phyloP scores from a whole-genome alignment of 1,139 yeast genomes.

The Sugiyamaella novakii region DNA sequence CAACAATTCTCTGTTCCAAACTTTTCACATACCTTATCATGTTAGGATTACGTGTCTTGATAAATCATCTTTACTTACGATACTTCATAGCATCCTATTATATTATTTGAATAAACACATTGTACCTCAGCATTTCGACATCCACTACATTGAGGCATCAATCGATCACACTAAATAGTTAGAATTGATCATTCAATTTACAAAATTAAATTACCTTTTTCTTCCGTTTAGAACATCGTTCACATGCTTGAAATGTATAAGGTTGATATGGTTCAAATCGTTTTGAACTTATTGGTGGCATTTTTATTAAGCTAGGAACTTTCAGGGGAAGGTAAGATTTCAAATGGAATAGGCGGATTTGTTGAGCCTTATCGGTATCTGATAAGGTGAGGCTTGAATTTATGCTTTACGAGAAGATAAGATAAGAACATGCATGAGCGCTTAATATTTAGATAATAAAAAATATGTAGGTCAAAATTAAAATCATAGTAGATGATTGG shows the following conservation, averaged over 20 bases:
- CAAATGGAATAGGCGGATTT: too few relatives aligned
- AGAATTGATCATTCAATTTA: not conserved
- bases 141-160: constrained; percentile 27
- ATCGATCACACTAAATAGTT: constrained; percentile 28
- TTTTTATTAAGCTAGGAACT: not conserved
- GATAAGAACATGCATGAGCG: too few relatives aligned
- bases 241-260: constrained; percentile 30
- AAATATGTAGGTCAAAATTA: too few relatives aligned
- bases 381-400: too few relatives aligned
- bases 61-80: constrained; percentile 18
- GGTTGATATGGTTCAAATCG: constrained; percentile 19
- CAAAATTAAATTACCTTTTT: constrained; percentile 25
- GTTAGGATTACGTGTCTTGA: not conserved
- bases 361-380: too few relatives aligned
- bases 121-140: constrained; percentile 21
- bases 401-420: too few relatives aligned
- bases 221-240: constrained; percentile 30
- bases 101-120: constrained; percentile 27
- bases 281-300: constrained; percentile 8
- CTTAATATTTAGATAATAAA: too few relatives aligned
- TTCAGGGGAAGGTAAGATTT: too few relatives aligned
- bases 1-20: constrained; percentile 22
- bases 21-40: constrained; percentile 22
- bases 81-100: constrained; percentile 25
- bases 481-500: too few relatives aligned